A percentile compares a stretch with the other conserved stretches of the same genome.
phyloP scores from a whole-genome alignment of 2,329 filamentous ascomycete species.

The Immersiporthe knoxdaviesiana region DNA sequence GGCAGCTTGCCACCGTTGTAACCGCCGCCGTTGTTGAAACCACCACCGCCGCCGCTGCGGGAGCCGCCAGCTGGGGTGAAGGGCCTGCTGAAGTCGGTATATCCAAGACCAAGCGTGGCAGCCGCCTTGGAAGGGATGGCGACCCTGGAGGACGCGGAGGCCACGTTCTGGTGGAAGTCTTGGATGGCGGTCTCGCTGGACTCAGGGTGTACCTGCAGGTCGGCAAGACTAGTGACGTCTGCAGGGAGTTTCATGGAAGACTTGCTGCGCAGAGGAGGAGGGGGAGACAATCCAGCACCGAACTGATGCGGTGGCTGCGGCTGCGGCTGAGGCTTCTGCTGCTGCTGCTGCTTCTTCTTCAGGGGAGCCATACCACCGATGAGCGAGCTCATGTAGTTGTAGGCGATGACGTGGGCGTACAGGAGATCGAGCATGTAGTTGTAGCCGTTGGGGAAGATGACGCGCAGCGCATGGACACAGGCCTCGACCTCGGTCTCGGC shows the following conservation, averaged over 20 bases:
- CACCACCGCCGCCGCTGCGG: too few species aligned
- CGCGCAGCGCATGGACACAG: conserved; percentile 44
- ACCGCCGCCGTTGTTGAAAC: too few species aligned
- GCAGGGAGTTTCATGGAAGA: conserved; percentile 20
- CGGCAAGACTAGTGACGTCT: conserved; percentile 30
- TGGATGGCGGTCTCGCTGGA: conserved; percentile 23
- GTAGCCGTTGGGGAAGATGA: conserved; percentile 56
- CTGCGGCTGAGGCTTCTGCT: too few species aligned
- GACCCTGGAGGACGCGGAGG: conserved; percentile 26
- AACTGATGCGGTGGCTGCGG: too few species aligned
- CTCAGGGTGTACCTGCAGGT: conserved; percentile 26
- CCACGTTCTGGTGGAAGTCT: conserved; percentile 31
- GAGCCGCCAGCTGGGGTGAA: conserved; percentile 18
- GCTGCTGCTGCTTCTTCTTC: background rate
- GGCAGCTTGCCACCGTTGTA: conserved; percentile 28
- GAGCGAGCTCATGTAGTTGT: conserved; percentile 57
- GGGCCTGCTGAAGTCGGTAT: conserved; percentile 32
- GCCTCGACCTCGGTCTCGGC: conserved; percentile 13
- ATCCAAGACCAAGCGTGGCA: conserved; percentile 51
- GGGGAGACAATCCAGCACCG: too few species aligned
- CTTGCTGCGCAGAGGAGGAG: conserved; percentile 10
- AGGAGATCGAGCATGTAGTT: conserved; percentile 62
- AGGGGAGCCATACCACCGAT: conserved; percentile 32
- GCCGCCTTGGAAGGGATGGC: conserved; percentile 58
- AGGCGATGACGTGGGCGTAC: conserved; percentile 62